Percentiles rank a stretch among this genome's conserved stretches.
Evolutionary conservation across 148 eudicot species (phyloP).

Genomic region (Chenopodium album): DNA sequence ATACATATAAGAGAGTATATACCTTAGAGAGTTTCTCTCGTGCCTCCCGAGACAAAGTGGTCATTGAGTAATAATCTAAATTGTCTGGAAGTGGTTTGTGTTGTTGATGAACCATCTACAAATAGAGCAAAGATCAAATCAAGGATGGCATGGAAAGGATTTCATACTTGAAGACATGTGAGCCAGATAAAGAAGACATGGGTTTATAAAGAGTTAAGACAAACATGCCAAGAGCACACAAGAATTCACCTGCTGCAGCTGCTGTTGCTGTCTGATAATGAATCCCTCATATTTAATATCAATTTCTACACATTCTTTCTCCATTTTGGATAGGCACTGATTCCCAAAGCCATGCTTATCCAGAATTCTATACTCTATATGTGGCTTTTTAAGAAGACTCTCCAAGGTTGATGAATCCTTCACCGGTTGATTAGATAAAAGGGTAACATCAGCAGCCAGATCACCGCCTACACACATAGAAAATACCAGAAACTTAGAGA

Average conservation of each 20-base stretch:
- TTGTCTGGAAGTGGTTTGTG: conserved; percentile 82
- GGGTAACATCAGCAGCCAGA: conserved; percentile 61
- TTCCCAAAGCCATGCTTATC: conserved; percentile 93
- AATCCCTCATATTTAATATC: conserved; percentile 98
- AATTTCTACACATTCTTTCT: conserved; percentile 89
- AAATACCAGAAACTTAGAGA: neutral
- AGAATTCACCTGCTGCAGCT: conserved; percentile 69
- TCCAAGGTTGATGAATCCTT: conserved; percentile 72
- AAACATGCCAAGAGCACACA: neutral
- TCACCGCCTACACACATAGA: conserved; percentile 64
- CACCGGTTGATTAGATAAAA: conserved; percentile 77
- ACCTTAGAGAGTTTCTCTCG: conserved; percentile 98
- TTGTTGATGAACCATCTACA: conserved; percentile 89
- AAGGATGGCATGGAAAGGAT: neutral
- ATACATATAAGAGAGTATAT: conserved; percentile 15
- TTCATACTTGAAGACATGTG: neutral
- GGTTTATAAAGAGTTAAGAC: neutral
- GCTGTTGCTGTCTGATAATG: conserved; percentile 80
- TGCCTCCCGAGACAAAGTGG: conserved; percentile 82
- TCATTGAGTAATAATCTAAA: conserved; percentile 78
- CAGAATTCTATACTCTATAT: conserved; percentile 70
- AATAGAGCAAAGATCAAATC: conserved; percentile 12
- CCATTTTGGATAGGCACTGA: conserved; percentile 58
- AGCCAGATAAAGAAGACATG: conserved; percentile 5
- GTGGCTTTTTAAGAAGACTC: conserved; percentile 91